Evolutionary conservation across 2,329 filamentous ascomycete genomes (phyloP).

Genomic region (Pseudogymnoascus verrucosus): DNA sequence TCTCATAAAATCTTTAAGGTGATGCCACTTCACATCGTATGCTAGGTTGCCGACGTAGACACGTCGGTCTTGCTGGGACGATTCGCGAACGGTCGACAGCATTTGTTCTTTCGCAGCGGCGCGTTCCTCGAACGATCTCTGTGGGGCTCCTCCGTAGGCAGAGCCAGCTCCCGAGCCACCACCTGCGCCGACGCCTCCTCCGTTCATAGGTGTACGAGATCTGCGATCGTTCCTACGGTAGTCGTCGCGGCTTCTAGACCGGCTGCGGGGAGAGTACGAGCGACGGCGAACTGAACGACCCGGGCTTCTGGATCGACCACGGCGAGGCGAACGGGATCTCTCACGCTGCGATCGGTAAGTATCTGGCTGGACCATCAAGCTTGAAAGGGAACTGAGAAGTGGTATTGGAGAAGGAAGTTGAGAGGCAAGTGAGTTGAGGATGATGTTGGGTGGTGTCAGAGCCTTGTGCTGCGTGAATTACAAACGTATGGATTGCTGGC

Average conservation of each 20-base stretch:
- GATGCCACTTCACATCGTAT: slow-evolving; percentile 99
- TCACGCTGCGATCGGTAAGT: slow-evolving; percentile 57
- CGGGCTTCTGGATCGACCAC: slow-evolving; percentile 77
- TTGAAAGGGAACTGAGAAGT: slow-evolving; percentile 9
- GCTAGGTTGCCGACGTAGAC: slow-evolving; percentile 99
- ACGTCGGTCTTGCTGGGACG: slow-evolving; percentile 95
- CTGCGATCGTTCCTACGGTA: slow-evolving; percentile 67
- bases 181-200: slow-evolving; percentile 52
- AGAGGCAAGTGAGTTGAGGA: slow-evolving; percentile 11
- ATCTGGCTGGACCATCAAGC: slow-evolving; percentile 25
- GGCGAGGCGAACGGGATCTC: slow-evolving; percentile 70
- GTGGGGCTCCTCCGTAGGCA: slow-evolving; percentile 57
- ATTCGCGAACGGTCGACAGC: slow-evolving; percentile 90
- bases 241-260: slow-evolving; percentile 70
- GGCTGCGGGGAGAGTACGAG: slow-evolving; percentile 71
- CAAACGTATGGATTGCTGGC: background rate
- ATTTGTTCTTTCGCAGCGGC: slow-evolving; percentile 81
- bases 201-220: slow-evolving; percentile 83
- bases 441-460: slow-evolving; percentile 10
- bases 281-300: slow-evolving; percentile 60
- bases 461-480: slow-evolving; percentile 11
- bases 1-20: slow-evolving; percentile 99
- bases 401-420: slow-evolving; percentile 11
- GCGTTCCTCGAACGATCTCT: slow-evolving; percentile 78
- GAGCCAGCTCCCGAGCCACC: slow-evolving; percentile 63